Base-by-base conservation (phyloP, 1,139 yeast species). In the Geotrichum australiense region DNA sequence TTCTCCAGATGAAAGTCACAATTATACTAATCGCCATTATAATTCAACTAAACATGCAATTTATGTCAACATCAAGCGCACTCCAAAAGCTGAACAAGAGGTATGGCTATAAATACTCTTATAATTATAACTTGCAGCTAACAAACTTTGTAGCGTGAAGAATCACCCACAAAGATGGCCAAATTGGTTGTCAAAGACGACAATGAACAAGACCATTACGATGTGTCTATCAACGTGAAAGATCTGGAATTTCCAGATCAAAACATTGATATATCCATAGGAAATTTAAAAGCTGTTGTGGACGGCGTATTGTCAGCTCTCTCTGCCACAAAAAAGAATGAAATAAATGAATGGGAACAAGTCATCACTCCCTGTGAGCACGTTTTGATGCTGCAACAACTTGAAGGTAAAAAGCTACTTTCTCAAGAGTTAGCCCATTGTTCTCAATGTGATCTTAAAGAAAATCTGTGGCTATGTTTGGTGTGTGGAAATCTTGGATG, bases 401-500 rank as follows among this genome's bases (percentile, higher is more conserved):
- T 22, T 1, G 53, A 49, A 1, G 44, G 50, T 4, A 36, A 30
- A 12, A 41, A 37, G 4, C 47, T 49, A n/a, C 50, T 46, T n/a
- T 46, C 48, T n/a, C 48, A 46, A 31, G 41, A 45, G 29, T 16
- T 77, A 12, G 55, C 70, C 0, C 65, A 74, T 44, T 84, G 96
- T 63, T 51, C 62, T 2, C 64, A 65, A 16, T 89, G 97, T 64
- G 91, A 76, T 0, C 66, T 89, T 49, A 62, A 64, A 26, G 83
- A 80, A 51, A 91, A 91, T 57, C 65, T 91, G 38, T 91, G 99
- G 99, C 71, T 91, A 18, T 91, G 99, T 66, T 65, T 91, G 31
- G 75, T 75, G 33, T 91, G 98, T 69, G 98, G 97, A 1, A 69
- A 73, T 34, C 58, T 87, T 8, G 96, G 96, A 2, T 91, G 99